A percentile compares a stretch with the other conserved stretches of the same genome.
phyloP scores from a whole-genome alignment of 1,284 basidiomycete species.

The Meira miltonrushii region DNA sequence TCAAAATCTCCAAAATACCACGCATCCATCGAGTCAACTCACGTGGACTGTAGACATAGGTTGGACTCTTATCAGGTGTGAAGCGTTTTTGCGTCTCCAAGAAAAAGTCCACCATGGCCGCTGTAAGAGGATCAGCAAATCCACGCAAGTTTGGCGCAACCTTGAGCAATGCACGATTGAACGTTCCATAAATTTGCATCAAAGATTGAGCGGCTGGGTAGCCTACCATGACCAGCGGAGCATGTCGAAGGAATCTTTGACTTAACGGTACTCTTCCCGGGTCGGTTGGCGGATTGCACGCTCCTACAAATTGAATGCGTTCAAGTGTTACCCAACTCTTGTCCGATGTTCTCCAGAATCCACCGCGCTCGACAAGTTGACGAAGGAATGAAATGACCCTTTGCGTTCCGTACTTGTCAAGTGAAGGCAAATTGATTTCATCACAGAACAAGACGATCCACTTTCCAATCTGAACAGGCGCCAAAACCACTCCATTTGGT shows the following conservation, averaged over 20 bases:
- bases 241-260: conserved; percentile 94
- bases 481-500: conserved; percentile 88
- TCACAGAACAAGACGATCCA: conserved; percentile 99
- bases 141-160: conserved; percentile 88
- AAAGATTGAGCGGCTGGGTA: conserved; percentile 95
- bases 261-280: conserved; percentile 96
- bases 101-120: conserved; percentile 96
- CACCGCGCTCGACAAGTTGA: conserved; percentile 89
- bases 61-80: conserved; percentile 91
- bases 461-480: conserved; percentile 87
- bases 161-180: conserved; percentile 92
- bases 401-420: conserved; percentile 98
- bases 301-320: conserved; percentile 97
- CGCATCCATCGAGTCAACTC: conserved; percentile 97
- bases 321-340: conserved; percentile 97
- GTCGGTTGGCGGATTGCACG: conserved; percentile 99
- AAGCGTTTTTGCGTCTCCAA: conserved; percentile 88
- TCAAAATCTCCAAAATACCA: conserved; percentile 91
- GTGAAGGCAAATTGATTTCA: conserved; percentile 95
- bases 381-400: conserved; percentile 96
- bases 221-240: conserved; percentile 98
- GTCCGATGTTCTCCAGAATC: conserved; percentile 90
- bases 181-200: conserved; percentile 99
- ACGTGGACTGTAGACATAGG: conserved; percentile 98
- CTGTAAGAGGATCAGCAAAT: conserved; percentile 88